A percentile compares a stretch with the other conserved stretches of the same genome.
Conservation (phyloP, 768 basidiomycete genomes). For the Boletus vermiculosoides region DNA sequence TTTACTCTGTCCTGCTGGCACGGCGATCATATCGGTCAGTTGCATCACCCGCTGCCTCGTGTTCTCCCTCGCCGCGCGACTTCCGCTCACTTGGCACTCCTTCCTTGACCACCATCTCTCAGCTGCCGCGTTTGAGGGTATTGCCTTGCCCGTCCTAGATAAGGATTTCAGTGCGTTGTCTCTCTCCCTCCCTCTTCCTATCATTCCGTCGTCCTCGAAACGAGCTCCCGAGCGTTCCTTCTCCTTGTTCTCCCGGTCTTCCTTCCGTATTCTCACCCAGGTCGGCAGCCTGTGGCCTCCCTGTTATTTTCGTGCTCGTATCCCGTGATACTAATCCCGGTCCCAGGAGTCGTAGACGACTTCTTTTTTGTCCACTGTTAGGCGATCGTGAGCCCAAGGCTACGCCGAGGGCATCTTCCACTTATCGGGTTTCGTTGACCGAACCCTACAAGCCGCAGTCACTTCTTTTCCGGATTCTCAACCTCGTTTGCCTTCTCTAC, state of each 20-base stretch:
- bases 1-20: background rate
- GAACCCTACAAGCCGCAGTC: conserved; percentile 11
- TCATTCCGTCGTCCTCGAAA: background rate
- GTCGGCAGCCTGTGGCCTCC: background rate
- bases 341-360: conserved; percentile 9
- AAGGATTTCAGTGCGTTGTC: conserved; percentile 11
- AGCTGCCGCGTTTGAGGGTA: background rate
- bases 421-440: conserved; percentile 24
- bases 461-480: conserved; percentile 17
- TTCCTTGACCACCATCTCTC: conserved; percentile 1
- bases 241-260: background rate
- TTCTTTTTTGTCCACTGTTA: background rate
- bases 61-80: conserved; percentile 16
- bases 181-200: background rate
- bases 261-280: background rate
- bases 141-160: conserved; percentile 8
- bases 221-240: background rate
- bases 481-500: background rate
- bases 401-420: conserved; percentile 17
- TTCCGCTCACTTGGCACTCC: background rate
- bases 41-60: conserved; percentile 17
- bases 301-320: conserved; percentile 9
- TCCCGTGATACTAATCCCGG: conserved; percentile 9
- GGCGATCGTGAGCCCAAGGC: conserved; percentile 15
- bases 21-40: conserved; percentile 5